Evolutionary conservation across 148 eudicot genomes (phyloP).

Genomic region (Linanthus parryae): DNA sequence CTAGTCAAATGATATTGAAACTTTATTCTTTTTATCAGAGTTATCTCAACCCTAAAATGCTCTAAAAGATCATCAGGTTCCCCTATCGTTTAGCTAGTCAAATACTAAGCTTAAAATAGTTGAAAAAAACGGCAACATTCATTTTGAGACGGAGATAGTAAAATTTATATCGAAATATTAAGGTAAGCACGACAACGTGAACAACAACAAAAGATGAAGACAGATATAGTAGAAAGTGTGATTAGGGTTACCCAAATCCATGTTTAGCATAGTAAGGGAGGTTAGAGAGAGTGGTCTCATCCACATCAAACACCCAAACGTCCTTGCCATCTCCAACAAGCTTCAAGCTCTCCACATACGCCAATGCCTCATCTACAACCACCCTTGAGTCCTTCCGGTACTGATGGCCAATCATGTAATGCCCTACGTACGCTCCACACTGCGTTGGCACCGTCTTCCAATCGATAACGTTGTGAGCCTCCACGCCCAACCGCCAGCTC

Average conservation of each 20-base stretch:
- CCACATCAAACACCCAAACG: constrained; percentile 39
- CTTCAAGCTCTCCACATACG: constrained; percentile 14
- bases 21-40: too few relatives aligned
- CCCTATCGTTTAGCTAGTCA: too few relatives aligned
- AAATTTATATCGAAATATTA: too few relatives aligned
- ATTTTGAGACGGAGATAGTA: too few relatives aligned
- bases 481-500: constrained; percentile 63
- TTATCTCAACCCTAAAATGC: too few relatives aligned
- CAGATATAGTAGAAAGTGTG: neutral
- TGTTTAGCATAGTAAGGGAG: constrained; percentile 39
- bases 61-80: too few relatives aligned
- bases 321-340: constrained; percentile 24
- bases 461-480: constrained; percentile 40
- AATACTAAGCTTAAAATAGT: too few relatives aligned
- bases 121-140: too few relatives aligned
- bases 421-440: constrained; percentile 45
- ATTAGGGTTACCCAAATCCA: constrained; percentile 32
- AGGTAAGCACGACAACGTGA: too few relatives aligned
- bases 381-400: constrained; percentile 34
- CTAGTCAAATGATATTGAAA: too few relatives aligned
- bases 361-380: constrained; percentile 29
- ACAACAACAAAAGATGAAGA: neutral
- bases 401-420: constrained; percentile 57
- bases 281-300: constrained; percentile 43
- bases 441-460: constrained; percentile 39